Percentiles rank a stretch among this genome's conserved stretches.
Conservation (phyloP, 495 filamentous ascomycete genomes). For the Echria macrotheca region DNA sequence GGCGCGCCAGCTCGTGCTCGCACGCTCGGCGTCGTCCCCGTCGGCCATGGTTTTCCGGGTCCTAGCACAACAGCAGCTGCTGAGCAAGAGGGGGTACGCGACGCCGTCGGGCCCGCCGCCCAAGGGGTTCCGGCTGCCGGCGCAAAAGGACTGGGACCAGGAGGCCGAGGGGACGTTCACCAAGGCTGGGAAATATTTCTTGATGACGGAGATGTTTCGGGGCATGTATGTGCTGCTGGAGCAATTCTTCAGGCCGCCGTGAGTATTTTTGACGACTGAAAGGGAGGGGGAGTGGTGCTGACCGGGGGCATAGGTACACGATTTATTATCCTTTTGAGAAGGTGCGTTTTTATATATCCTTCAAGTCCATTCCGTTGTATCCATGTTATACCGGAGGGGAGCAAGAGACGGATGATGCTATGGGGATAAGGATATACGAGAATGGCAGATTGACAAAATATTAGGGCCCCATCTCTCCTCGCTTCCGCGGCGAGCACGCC, state of each 20-base stretch:
- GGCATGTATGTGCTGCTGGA: conserved; percentile 98
- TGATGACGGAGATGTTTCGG: conserved; percentile 88
- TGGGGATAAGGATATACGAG: neutral
- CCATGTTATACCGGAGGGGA: conserved; percentile 1
- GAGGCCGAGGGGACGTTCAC: conserved; percentile 65
- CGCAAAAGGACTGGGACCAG: conserved; percentile 64
- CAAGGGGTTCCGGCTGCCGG: conserved; percentile 67
- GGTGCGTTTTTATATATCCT: conserved; percentile 45
- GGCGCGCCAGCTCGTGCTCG: conserved; percentile 37
- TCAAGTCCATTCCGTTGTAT: too few relatives aligned
- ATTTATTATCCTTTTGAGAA: conserved; percentile 99
- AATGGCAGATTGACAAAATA: neutral
- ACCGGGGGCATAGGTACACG: conserved; percentile 61
- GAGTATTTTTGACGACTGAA: conserved; percentile 39
- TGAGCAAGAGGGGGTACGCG: conserved; percentile 54
- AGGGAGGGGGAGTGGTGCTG: neutral
- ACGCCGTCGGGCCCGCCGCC: conserved; percentile 73
- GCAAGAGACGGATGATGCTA: neutral
- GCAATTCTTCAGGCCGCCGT: conserved; percentile 97
- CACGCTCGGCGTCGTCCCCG: neutral
- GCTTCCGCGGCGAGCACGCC: conserved; percentile 96
- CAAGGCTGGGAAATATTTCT: conserved; percentile 85
- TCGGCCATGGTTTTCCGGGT: neutral
- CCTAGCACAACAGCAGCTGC: conserved; percentile 23
- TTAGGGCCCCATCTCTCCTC: conserved; percentile 87